phyloP scores from a whole-genome alignment of 805 yeast genomes.

The Lipomyces orientalis region DNA sequence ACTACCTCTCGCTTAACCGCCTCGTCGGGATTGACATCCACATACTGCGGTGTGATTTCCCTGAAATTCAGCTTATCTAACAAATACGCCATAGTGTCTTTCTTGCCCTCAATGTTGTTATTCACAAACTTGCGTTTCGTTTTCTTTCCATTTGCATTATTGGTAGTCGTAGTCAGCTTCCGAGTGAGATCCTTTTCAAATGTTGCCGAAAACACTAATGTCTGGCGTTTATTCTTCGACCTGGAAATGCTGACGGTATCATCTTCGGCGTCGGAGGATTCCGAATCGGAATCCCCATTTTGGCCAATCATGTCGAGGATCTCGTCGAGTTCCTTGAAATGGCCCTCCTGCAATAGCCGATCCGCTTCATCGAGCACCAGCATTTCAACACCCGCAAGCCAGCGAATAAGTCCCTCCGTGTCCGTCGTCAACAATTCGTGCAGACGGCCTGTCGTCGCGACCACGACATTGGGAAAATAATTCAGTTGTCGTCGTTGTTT shows the following conservation, averaged over 20 bases:
- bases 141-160: slow-evolving; percentile 38
- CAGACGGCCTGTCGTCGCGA: slow-evolving; percentile 95
- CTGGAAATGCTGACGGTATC: not conserved
- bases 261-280: slow-evolving; percentile 49
- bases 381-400: slow-evolving; percentile 54
- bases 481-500: slow-evolving; percentile 83
- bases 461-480: slow-evolving; percentile 73
- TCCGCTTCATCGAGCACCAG: slow-evolving; percentile 95
- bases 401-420: slow-evolving; percentile 48
- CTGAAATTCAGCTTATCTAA: slow-evolving; percentile 73
- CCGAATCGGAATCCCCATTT: slow-evolving; percentile 44
- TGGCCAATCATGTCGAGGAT: slow-evolving; percentile 68
- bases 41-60: slow-evolving; percentile 65
- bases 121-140: slow-evolving; percentile 28
- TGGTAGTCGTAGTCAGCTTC: slow-evolving; percentile 60
- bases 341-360: slow-evolving; percentile 91
- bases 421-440: slow-evolving; percentile 71
- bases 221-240: slow-evolving; percentile 59
- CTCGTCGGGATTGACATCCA: slow-evolving; percentile 88
- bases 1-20: slow-evolving; percentile 73
- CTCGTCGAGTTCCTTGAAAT: slow-evolving; percentile 88
- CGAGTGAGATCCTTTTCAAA: slow-evolving; percentile 82
- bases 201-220: slow-evolving; percentile 94
- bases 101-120: slow-evolving; percentile 42
- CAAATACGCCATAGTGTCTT: slow-evolving; percentile 69